A percentile compares a stretch with the other conserved stretches of the same genome.
Conservation (phyloP, 257 asterid species). For the Pogostemon cablin region DNA sequence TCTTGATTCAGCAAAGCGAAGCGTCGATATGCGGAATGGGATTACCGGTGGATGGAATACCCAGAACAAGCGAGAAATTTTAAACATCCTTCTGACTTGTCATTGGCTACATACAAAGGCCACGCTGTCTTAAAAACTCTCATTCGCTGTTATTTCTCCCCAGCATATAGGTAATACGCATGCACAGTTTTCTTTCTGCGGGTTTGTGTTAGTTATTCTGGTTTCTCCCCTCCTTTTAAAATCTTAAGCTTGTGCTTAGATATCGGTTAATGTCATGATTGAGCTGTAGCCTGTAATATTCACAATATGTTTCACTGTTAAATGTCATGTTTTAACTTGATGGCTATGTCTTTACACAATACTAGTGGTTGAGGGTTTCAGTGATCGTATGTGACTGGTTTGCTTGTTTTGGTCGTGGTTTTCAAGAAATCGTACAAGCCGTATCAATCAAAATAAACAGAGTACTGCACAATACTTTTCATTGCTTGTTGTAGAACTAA, state of each 20-base stretch:
- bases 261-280: constrained; percentile 2
- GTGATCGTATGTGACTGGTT: neutral
- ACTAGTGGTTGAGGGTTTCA: neutral
- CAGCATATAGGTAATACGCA: constrained; percentile 66
- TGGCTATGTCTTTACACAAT: neutral
- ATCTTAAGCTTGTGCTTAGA: neutral
- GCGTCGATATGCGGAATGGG: constrained; percentile 66
- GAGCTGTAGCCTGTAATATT: constrained; percentile 5
- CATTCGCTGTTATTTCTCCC: constrained; percentile 94
- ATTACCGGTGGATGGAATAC: constrained; percentile 88
- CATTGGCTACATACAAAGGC: constrained; percentile 86
- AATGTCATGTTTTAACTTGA: neutral
- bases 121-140: constrained; percentile 87
- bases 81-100: constrained; percentile 62
- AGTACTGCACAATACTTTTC: neutral
- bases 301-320: neutral
- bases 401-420: neutral
- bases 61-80: constrained; percentile 54
- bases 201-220: neutral
- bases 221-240: neutral
- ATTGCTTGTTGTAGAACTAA: neutral
- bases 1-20: constrained; percentile 54
- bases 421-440: neutral
- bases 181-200: neutral
- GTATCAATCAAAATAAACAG: neutral